Conservation (phyloP, 2,329 filamentous ascomycete species). For the Ophiosphaerella herpotricha region DNA sequence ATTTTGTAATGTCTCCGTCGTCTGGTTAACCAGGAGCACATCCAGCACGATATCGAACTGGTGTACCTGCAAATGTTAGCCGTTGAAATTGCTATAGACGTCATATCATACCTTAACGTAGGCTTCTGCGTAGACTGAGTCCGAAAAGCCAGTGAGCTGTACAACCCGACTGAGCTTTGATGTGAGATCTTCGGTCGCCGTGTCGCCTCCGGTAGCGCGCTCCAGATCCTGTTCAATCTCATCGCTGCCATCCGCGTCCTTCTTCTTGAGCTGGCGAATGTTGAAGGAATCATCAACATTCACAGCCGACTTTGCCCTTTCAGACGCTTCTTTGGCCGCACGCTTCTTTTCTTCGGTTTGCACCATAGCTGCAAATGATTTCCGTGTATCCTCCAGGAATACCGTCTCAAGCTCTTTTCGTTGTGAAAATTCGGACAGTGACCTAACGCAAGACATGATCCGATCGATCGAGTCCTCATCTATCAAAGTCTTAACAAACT, state of each 20-base stretch:
- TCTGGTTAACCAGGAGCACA: constrained; percentile 96
- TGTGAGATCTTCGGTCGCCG: constrained; percentile 79
- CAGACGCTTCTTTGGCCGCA: constrained; percentile 87
- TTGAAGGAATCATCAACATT: constrained; percentile 95
- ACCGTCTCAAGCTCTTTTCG: constrained; percentile 90
- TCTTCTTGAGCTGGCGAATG: constrained; percentile 91
- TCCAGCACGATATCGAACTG: constrained; percentile 98
- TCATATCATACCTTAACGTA: constrained; percentile 76
- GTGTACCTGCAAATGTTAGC: constrained; percentile 60
- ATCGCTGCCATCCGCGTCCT: constrained; percentile 77
- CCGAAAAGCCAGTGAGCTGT: constrained; percentile 96
- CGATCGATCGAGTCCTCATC: constrained; percentile 98
- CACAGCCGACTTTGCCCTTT: constrained; percentile 90
- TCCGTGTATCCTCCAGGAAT: constrained; percentile 91
- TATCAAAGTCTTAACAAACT: constrained; percentile 95
- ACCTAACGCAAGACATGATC: constrained; percentile 96
- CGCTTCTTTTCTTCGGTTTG: constrained; percentile 97
- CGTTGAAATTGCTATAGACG: not conserved
- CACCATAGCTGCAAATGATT: constrained; percentile 96
- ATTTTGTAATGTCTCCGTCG: constrained; percentile 93
- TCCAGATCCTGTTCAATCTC: constrained; percentile 89
- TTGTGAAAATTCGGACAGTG: constrained; percentile 84
- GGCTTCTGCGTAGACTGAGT: constrained; percentile 97
- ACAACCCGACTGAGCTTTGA: constrained; percentile 96
- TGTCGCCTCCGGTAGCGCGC: constrained; percentile 90